Evolutionary conservation across 129 eudicot genomes (phyloP).

Genomic region (Pulicaria dysenterica): DNA sequence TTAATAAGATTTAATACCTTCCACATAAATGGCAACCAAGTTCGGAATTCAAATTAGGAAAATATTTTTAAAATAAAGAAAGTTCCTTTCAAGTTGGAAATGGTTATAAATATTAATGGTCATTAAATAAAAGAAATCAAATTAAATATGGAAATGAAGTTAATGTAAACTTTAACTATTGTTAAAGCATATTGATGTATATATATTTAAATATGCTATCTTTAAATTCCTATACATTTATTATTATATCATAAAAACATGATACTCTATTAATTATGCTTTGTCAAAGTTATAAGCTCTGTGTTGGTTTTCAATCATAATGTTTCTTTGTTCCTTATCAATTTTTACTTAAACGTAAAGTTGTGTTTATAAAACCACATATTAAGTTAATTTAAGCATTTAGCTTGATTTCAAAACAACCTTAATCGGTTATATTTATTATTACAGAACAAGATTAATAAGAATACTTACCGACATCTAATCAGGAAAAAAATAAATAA

Average conservation of each 20-base stretch:
- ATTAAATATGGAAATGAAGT: slow-evolving; percentile 6
- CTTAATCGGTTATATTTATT: too few species aligned
- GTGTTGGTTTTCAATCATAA: background rate
- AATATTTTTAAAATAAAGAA: background rate
- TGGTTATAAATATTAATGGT: slow-evolving; percentile 1
- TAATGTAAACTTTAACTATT: background rate
- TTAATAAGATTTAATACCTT: slow-evolving; percentile 3
- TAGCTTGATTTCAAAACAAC: too few species aligned
- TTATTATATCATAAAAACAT: background rate
- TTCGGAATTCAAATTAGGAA: background rate
- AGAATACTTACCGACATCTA: too few species aligned
- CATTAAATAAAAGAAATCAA: slow-evolving; percentile 4
- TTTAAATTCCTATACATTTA: background rate
- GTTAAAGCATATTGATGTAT: background rate
- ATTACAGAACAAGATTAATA: too few species aligned
- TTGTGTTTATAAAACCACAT: too few species aligned
- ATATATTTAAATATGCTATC: background rate
- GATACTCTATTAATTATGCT: background rate
- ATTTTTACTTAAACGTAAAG: too few species aligned
- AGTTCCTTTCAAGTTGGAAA: background rate
- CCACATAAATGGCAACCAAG: slow-evolving; percentile 5
- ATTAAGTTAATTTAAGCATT: too few species aligned
- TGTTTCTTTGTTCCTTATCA: too few species aligned
- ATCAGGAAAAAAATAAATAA: too few species aligned
- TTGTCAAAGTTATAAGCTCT: background rate